Evolutionary conservation across 371 early-diverging fungal genomes (phyloP).

Genomic region (Mortierella polycephala): DNA sequence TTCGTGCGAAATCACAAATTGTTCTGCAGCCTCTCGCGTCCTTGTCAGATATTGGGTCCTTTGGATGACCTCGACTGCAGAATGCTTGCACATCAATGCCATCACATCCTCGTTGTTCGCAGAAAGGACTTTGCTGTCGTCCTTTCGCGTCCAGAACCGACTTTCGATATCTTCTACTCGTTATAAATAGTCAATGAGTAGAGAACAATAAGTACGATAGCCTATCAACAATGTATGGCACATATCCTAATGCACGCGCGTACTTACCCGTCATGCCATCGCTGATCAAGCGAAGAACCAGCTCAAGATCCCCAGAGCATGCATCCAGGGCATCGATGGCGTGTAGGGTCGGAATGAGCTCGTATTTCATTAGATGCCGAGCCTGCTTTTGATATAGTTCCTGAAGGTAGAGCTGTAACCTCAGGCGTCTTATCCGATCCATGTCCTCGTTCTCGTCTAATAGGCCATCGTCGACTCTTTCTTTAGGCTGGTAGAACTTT

Average conservation of each 20-base stretch:
- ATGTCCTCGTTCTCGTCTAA: not conserved
- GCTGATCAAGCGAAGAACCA: slow-evolving; percentile 2
- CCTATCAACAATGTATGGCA: not conserved
- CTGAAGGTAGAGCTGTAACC: slow-evolving; percentile 23
- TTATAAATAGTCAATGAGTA: not conserved
- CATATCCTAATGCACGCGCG: not conserved
- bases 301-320: slow-evolving; percentile 28
- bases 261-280: slow-evolving; percentile 34
- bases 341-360: slow-evolving; percentile 19
- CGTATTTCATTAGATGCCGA: slow-evolving; percentile 14
- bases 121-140: slow-evolving; percentile 22
- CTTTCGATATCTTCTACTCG: slow-evolving; percentile 17
- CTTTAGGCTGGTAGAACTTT: slow-evolving; percentile 1
- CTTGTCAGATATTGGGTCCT: slow-evolving; percentile 20
- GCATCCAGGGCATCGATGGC: slow-evolving; percentile 47
- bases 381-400: slow-evolving; percentile 18
- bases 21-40: slow-evolving; percentile 27
- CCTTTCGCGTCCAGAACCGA: slow-evolving; percentile 39
- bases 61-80: slow-evolving; percentile 12
- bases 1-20: slow-evolving; percentile 3
- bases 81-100: slow-evolving; percentile 9
- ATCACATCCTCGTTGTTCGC: slow-evolving; percentile 8
- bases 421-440: not conserved
- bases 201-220: not conserved
- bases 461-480: no score